Evolutionary conservation across 2,329 filamentous ascomycete species (phyloP).

Genomic region (Lachnellula suecica): DNA sequence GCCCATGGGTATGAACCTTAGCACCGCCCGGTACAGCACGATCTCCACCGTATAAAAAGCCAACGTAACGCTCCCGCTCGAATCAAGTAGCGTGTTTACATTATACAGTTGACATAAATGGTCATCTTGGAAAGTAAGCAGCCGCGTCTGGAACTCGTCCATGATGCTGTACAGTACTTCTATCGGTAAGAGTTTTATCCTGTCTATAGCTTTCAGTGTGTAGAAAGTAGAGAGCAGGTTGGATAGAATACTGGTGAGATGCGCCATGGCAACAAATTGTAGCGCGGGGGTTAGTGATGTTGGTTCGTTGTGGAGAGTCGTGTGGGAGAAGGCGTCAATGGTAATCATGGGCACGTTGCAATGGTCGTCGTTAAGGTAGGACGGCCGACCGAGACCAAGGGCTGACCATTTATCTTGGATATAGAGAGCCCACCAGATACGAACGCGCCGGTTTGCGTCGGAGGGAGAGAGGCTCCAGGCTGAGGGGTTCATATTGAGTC

Average conservation of each 20-base stretch:
- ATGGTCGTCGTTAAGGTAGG: slow-evolving; percentile 33
- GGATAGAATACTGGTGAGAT: slow-evolving; percentile 49
- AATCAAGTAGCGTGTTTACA: slow-evolving; percentile 14
- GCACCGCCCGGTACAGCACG: slow-evolving; percentile 21
- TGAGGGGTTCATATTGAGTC: slow-evolving; percentile 29
- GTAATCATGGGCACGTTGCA: slow-evolving; percentile 42
- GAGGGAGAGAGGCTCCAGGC: slow-evolving; percentile 28
- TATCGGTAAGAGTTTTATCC: slow-evolving; percentile 15
- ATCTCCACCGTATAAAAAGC: slow-evolving; percentile 24
- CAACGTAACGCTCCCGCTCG: slow-evolving; percentile 18
- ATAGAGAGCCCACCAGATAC: slow-evolving; percentile 63
- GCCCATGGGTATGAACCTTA: slow-evolving; percentile 19
- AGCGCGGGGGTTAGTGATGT: slow-evolving; percentile 17
- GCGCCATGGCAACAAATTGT: slow-evolving; percentile 48
- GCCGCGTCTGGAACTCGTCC: slow-evolving; percentile 18
- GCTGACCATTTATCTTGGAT: slow-evolving; percentile 65
- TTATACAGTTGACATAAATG: slow-evolving; percentile 21
- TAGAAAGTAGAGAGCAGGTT: slow-evolving; percentile 51
- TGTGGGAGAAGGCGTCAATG: slow-evolving; percentile 35
- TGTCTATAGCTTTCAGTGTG: slow-evolving; percentile 31
- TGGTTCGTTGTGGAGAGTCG: slow-evolving; percentile 31
- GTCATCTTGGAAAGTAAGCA: slow-evolving; percentile 18
- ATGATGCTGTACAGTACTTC: slow-evolving; percentile 19
- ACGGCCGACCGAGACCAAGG: slow-evolving; percentile 55
- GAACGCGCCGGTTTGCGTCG: slow-evolving; percentile 41